Base-by-base conservation (phyloP, 2,329 filamentous ascomycete genomes). In the Botrytis fragariae region DNA sequence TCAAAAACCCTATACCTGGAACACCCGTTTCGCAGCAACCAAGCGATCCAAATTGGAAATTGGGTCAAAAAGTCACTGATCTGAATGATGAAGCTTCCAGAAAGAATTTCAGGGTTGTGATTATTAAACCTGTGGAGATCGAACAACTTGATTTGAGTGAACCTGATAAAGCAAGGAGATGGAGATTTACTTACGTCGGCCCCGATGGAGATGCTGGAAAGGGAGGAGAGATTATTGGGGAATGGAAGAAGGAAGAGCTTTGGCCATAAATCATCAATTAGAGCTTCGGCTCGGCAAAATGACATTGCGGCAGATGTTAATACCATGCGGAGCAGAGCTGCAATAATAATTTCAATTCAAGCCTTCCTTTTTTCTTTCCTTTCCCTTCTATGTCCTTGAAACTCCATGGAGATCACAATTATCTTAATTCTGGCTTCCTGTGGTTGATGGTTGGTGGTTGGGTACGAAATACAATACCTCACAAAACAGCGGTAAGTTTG, bases 81-180 rank as follows among this genome's bases (percentile, higher is more conserved):
- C 79, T 88, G 25, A 83, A 93, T 62, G 94, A 98, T 78, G 78
- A 84, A 18, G 81, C 88, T 74, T 89, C 90, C 22, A 85, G 90
- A 76, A 84, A 84, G 78, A 90, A 93, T 80, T 93, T 93, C 81
- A 84, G 95, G 71, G 93, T 97, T 0, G 93, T 97, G 5, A 90
- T 96, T 80, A 96, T 99, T 81, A 89, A 91, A 67, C 91, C 97
- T 0, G 87, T 90, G 69, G 87, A 88, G 75, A 88, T 93, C 22
- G 90, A 93, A 81, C 84, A 85, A 76, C 82, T 90, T 37, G 89
- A 93, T 81, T 80, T 93, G 39, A 87, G 84, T 73, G 86, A 90
- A 78, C 86, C 88, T 1, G 85, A 84, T 37, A 87, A 85, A 77
- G 83, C 85, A n/a, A 83, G 86, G 72, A 84, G 91, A 75, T 87